Conservation (phyloP, 305 asterid genomes). For the Caryopteris hybrid region DNA sequence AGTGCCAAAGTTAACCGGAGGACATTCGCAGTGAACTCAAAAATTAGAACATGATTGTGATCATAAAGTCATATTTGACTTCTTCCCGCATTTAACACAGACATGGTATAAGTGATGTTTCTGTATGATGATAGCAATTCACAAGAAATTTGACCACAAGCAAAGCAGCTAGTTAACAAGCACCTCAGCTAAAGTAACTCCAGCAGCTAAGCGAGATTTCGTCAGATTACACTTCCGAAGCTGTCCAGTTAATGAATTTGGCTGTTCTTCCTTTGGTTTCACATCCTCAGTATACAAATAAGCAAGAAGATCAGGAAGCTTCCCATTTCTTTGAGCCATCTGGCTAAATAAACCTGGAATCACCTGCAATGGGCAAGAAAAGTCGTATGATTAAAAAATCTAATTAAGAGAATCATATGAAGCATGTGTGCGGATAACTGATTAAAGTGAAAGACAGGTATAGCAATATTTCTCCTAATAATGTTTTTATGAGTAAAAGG, state of each 20-base stretch:
- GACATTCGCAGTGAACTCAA: neutral
- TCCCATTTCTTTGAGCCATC: slow-evolving; percentile 32
- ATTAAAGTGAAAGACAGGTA: neutral
- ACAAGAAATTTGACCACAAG: neutral
- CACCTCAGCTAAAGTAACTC: slow-evolving; percentile 71
- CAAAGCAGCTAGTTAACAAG: slow-evolving; percentile 7
- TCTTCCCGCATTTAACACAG: neutral
- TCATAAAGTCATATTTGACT: neutral
- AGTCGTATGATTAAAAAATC: neutral
- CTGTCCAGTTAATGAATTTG: slow-evolving; percentile 29
- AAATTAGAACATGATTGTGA: neutral
- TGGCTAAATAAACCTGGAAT: slow-evolving; percentile 59
- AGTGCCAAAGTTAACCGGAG: neutral
- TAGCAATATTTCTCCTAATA: neutral
- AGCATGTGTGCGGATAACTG: neutral
- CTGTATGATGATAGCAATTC: neutral
- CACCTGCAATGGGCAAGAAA: slow-evolving; percentile 42
- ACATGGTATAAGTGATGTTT: neutral
- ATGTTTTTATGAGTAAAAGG: neutral
- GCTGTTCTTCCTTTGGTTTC: slow-evolving; percentile 22
- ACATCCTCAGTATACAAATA: slow-evolving; percentile 39
- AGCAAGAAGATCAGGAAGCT: slow-evolving; percentile 49
- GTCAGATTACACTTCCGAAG: slow-evolving; percentile 68
- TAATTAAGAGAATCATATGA: neutral
- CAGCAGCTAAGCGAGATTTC: slow-evolving; percentile 58